These are phyloP conservation scores for Ottelia alismoides DNA, from an alignment of 106 monocot genomes.

Conservation along the genomic window DNA sequence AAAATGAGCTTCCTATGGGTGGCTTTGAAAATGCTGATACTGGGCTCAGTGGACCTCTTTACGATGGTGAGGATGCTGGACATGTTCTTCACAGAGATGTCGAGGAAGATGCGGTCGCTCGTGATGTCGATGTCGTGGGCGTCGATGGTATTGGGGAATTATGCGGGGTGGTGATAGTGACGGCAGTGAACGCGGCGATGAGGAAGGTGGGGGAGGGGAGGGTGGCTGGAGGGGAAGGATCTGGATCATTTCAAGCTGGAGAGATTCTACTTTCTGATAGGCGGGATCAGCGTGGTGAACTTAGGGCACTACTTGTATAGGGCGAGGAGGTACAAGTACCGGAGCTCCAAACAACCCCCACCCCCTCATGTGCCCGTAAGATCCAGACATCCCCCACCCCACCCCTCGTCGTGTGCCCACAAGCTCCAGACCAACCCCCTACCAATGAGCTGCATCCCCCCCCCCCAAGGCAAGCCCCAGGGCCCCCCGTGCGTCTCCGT, in stretches of 20 bases:
- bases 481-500: too few species aligned
- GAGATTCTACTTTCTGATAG: constrained; percentile 73
- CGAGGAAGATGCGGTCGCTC: constrained; percentile 35
- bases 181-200: constrained; percentile 36
- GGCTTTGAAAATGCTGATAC: constrained; percentile 10
- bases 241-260: constrained; percentile 48
- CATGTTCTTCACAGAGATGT: constrained; percentile 22
- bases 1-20: constrained; percentile 19
- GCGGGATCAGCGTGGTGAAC: constrained; percentile 33
- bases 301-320: constrained; percentile 31
- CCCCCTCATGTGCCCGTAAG: too few species aligned
- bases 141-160: constrained; percentile 65
- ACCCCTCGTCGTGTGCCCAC: too few species aligned
- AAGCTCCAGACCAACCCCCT: too few species aligned
- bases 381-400: too few species aligned
- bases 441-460: too few species aligned
- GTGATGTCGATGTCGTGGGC: constrained; percentile 56
- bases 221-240: constrained; percentile 47
- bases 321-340: constrained; percentile 43
- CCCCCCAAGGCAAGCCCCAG: too few species aligned
- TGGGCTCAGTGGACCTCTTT: constrained; percentile 19
- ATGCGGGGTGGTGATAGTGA: constrained; percentile 52
- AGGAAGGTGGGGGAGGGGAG: too few species aligned
- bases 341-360: constrained; percentile 3
- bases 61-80: constrained; percentile 20